Evolutionary conservation across 2,329 filamentous ascomycete genomes (phyloP), one percentile per base, ranked within the genome.

Genomic region (Hymenoscyphus repandus): DNA sequence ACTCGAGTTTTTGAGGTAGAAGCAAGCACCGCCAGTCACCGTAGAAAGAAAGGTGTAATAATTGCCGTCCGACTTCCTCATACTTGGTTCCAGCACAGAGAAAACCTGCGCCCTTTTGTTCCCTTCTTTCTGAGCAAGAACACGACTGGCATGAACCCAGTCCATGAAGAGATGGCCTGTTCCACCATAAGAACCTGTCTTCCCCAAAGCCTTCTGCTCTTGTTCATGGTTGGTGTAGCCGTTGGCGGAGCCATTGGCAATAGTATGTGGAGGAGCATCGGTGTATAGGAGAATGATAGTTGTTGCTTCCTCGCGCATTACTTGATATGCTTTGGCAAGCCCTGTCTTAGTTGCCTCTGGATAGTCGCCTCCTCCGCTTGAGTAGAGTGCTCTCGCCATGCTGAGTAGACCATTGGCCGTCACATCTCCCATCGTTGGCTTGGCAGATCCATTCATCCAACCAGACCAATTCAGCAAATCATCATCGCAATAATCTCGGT

Each of bases 331-430:
- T 45, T 50, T 49, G 11, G 54, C 57, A 6, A 59, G 27, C 4
- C 54, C 57, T 5, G 57, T 59, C 34, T 59, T 59, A 1, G 47
- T 57, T 12, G 57, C 57, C 38, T 59, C 57, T 18, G 57, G 54
- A 10, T 51, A 45, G 34, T 57, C 54, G 1, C 52, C 52, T 5
- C 52, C 51, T 6, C 52, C 49, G 2, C 45, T 46, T 20, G 45
- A 5, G n/a, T 40, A 18, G 10, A 41, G 22, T 15, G 36, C 32
- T 34, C 17, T 47, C 6, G 36, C 45, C 3, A n/a, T 11, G 10
- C 12, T 37, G 10, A 47, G 22, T 4, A 47, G 30, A 27, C 41
- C 37, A 11, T 13, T 32, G 18, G 12, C 15, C 6, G n/a, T 45
- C 5, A 36, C 41, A 27, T n/a, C 12, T 9, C 4, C 32, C n/a